Evolutionary conservation across 306 rosid species (phyloP), one percentile per base, ranked within the genome.

Genomic region (Gastrolobium bilobum): DNA sequence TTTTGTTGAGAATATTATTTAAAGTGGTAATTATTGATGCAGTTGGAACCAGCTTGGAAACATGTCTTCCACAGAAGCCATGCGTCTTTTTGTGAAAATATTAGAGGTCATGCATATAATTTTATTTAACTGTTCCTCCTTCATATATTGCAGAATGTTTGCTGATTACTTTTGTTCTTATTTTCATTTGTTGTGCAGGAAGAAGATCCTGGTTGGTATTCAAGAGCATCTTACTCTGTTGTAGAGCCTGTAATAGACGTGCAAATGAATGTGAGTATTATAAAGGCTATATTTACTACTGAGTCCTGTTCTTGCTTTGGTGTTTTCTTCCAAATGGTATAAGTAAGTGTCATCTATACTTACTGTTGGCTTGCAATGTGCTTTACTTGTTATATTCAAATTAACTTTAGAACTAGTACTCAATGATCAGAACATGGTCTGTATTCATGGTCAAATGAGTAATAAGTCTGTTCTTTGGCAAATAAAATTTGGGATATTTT

Each of bases 171-270:
- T 68, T 64, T 75, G 6, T 10, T 65, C 35, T 40, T 68, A 34
- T 47, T 65, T 77, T 51, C 35, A 56, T 77, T 67, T 40, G 4
- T 65, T 84, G 81, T 59, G 64, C 75, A 94, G 98, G 98, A 94
- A 88, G 97, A 94, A 85, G 96, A 92, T 77, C 98, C 98, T 59
- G 90, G 97, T 76, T 92, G 98, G 98, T 92, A 94, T 84, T 94
- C 98, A 75, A 92, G 97, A 88, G 92, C 87, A 62, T 92, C 97
- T 65, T 84, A 83, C 82, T 89, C 90, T 85, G 84, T 87, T 81
- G 72, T 87, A 42, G 98, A 94, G 80, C 93, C 98, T 80, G 86
- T 91, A 2, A 80, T 90, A 76, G 97, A 92, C 39, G 90, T 90
- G 68, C 96, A 89, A 85, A 91, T 87, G 90, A 94, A 90, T 69